phyloP scores from a whole-genome alignment of 208 protist genomes.

The Leishmania major region DNA sequence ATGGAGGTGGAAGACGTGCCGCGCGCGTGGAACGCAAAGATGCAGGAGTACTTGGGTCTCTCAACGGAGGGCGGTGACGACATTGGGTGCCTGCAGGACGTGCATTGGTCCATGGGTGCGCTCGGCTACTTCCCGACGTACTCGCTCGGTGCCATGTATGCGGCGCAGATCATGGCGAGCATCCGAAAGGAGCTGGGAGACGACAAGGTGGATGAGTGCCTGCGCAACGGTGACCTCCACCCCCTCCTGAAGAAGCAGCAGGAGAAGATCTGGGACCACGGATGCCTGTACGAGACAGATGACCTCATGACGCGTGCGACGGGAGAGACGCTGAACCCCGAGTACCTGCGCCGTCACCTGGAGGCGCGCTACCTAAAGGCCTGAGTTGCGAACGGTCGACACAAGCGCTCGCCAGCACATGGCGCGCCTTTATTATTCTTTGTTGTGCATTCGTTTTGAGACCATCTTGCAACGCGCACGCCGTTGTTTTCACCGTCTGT shows the following conservation, averaged over 20 bases:
- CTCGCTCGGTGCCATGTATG: conserved; percentile 78
- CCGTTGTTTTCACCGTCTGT: neutral
- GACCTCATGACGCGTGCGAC: conserved; percentile 76
- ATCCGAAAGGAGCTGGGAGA: conserved; percentile 72
- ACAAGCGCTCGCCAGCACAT: neutral
- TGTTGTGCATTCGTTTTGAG: neutral
- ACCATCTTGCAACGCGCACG: neutral
- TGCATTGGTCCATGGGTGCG: conserved; percentile 81
- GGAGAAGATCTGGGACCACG: conserved; percentile 76
- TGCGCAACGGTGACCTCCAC: conserved; percentile 60
- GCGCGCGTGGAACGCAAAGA: conserved; percentile 83
- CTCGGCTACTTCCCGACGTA: conserved; percentile 93
- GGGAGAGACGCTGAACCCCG: conserved; percentile 78
- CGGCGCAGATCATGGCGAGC: conserved; percentile 79
- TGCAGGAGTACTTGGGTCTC: conserved; percentile 86
- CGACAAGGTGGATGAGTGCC: conserved; percentile 48
- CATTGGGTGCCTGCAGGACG: conserved; percentile 86
- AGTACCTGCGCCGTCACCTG: conserved; percentile 80
- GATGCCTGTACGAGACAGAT: conserved; percentile 60
- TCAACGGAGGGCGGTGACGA: conserved; percentile 72
- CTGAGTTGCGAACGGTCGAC: neutral
- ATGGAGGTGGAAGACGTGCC: conserved; percentile 83
- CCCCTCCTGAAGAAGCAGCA: conserved; percentile 64
- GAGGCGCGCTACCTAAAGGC: conserved; percentile 66
- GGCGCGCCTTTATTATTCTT: neutral